Percentiles rank a stretch among this genome's conserved stretches.
Conservation (phyloP, 495 filamentous ascomycete species). For the Trichoderma virens region DNA sequence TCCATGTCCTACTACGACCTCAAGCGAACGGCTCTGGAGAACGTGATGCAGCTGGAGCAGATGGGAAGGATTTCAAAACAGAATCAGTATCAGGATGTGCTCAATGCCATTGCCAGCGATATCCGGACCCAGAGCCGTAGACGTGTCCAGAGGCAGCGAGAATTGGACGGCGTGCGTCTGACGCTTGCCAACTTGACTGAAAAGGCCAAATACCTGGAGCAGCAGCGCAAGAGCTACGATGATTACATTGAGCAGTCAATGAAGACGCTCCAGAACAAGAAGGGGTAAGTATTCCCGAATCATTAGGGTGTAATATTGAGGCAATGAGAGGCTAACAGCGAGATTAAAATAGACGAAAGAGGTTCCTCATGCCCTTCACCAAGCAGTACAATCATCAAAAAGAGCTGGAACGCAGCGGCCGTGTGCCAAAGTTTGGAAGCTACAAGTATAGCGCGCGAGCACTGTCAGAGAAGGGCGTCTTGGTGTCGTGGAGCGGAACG, state of each 20-base stretch:
- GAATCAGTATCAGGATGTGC: slow-evolving; percentile 91
- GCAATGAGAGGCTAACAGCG: not conserved
- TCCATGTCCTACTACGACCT: slow-evolving; percentile 86
- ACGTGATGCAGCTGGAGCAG: slow-evolving; percentile 81
- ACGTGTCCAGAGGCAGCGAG: slow-evolving; percentile 79
- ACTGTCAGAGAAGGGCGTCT: slow-evolving; percentile 85
- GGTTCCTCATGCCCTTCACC: slow-evolving; percentile 93
- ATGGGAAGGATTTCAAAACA: slow-evolving; percentile 78
- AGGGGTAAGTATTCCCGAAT: slow-evolving; percentile 47
- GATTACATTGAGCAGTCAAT: slow-evolving; percentile 99
- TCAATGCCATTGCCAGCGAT: slow-evolving; percentile 93
- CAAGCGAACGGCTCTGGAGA: slow-evolving; percentile 88
- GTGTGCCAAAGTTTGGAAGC: slow-evolving; percentile 91
- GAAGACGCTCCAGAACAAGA: slow-evolving; percentile 96
- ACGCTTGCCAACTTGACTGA: slow-evolving; percentile 81
- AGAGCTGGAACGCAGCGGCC: slow-evolving; percentile 82
- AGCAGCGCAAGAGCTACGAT: slow-evolving; percentile 94
- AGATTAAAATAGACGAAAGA: slow-evolving; percentile 55
- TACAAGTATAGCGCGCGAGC: slow-evolving; percentile 92
- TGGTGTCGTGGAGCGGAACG: slow-evolving; percentile 82
- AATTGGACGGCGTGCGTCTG: slow-evolving; percentile 78
- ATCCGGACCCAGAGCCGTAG: slow-evolving; percentile 95
- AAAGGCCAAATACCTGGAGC: slow-evolving; percentile 86
- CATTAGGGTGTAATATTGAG: not conserved
- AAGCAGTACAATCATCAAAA: slow-evolving; percentile 98